Evolutionary conservation across 192 early-diverging fungal species (phyloP), one percentile per base, ranked within the genome.

Genomic region (Coemansia sp.): DNA sequence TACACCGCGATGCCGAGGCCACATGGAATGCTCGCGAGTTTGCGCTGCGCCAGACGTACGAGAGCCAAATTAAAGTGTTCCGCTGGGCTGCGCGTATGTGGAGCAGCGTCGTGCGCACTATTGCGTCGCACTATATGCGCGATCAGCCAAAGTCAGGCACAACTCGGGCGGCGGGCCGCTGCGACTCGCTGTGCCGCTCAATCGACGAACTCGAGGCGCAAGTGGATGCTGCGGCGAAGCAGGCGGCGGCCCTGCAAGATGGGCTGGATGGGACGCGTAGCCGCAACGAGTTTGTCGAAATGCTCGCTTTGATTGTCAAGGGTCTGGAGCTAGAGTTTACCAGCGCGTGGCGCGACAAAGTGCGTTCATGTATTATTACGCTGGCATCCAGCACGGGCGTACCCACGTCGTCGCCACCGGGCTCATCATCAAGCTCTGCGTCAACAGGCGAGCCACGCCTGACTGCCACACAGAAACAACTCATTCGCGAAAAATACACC

Each of bases 1-100:
- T 39, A 21, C 58, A 43, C 41, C n/a, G 56, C 22, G 56, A 63
- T 37, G 65, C 53, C 5, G 65, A 49, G 8, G 62, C 66, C 48
- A 37, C 49, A 7, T 71, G 70, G 70, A 52, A 55, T 14, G 61
- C 38, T 17, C 60, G 48, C 22, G 59, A 62, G 50, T 62, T 55
- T 55, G 54, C 58, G 23, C 21, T 79, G 51, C 38, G 71, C 2
- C 66, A 73, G 60, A 41, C 63, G 7, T 69, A 63, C 29, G 67
- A 70, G 41, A 53, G 70, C 4, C 77, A 80, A 68, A 37, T 74
- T 49, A 43, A 67, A 41, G 61, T 74, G 19, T 47, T 57, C 35
- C 17, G 49, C 38, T 80, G 77, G 72, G 77, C 65, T 1, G 25
- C 51, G 9, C 62, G 50, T 29, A 52, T 70, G 27, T 80, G 77